Evolutionary conservation across 2,329 filamentous ascomycete species (phyloP), one percentile per base, ranked within the genome.

Genomic region (Verticillium dahliae): DNA sequence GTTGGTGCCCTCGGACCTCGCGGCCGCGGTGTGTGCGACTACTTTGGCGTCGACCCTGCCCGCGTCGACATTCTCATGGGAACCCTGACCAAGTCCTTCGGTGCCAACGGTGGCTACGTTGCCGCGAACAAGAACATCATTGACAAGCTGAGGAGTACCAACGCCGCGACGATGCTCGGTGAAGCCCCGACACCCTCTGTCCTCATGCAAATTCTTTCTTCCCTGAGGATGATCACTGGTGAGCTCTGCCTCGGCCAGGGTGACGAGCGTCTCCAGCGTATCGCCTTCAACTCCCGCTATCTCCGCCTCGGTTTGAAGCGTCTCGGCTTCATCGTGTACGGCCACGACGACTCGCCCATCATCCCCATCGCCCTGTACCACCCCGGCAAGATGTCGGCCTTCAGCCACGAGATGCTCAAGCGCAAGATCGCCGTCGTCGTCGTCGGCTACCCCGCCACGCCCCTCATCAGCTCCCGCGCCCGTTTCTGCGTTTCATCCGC

Each of bases 221-320:
- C 94, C 3, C 84, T 99, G 59, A 88, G 88, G 69, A 89, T 98
- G 69, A 99, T 99, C 73, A 88, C 86, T 58, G 95, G 95, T 60
- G 93, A 97, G 63, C 79, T 97, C 52, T 83, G 85, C 62, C 93
- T 93, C 15, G 94, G 94, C 4, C 93, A 99, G 77, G 95, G 95
- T 62, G 91, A 97, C 75, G 95, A 99, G 79, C 90, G 95, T 66
- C 85, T 99, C 55, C 93, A 97, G 78, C 89, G 95, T 68, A 90
- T 99, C 67, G 93, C 94, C 58, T 99, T 98, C 84, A 99, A 99
- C 83, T 97, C 93, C 27, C 89, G 95, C 56, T 99, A 99, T 74
- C 90, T 99, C n/a, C 91, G 95, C 63, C 87, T 99, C 34, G 95
- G 95, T 67, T 85, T 99, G 70, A 99, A 99, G 83, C 91, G 95